Conservation (phyloP, 1,284 basidiomycete genomes). For the Sanghuangporus baumii region DNA sequence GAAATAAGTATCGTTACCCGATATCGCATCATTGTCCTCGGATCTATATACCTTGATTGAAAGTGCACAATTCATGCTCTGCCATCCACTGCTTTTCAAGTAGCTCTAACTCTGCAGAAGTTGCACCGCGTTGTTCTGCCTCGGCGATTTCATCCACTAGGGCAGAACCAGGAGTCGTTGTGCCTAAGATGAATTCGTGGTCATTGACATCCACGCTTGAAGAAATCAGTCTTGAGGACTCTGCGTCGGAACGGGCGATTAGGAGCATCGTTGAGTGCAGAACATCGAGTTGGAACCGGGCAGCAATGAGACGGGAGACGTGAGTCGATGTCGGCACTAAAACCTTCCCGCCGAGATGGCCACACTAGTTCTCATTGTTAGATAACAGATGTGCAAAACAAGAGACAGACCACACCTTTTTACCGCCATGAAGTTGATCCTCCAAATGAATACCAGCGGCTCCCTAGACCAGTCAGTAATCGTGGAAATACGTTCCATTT, state of each 20-base stretch:
- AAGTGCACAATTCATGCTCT: conserved; percentile 73
- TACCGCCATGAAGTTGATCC: conserved; percentile 89
- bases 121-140: conserved; percentile 66
- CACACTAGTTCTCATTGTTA: conserved; percentile 49
- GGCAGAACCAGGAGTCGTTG: conserved; percentile 50
- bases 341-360: conserved; percentile 91
- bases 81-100: conserved; percentile 78
- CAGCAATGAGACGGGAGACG: conserved; percentile 74
- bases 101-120: conserved; percentile 66
- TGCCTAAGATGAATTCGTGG: conserved; percentile 76
- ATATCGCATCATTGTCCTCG: background rate
- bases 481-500: background rate
- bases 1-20: background rate
- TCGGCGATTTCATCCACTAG: conserved; percentile 72
- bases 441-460: conserved; percentile 87
- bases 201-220: conserved; percentile 76
- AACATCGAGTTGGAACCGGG: conserved; percentile 86
- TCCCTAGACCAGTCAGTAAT: conserved; percentile 41
- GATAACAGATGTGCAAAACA: background rate
- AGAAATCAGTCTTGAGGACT: conserved; percentile 83
- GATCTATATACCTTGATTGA: conserved; percentile 62
- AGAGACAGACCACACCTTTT: conserved; percentile 48
- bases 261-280: conserved; percentile 84
- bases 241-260: conserved; percentile 89
- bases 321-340: conserved; percentile 87